phyloP scores from a whole-genome alignment of 2,329 filamentous ascomycete genomes.

The Teratosphaeria zuluensis region DNA sequence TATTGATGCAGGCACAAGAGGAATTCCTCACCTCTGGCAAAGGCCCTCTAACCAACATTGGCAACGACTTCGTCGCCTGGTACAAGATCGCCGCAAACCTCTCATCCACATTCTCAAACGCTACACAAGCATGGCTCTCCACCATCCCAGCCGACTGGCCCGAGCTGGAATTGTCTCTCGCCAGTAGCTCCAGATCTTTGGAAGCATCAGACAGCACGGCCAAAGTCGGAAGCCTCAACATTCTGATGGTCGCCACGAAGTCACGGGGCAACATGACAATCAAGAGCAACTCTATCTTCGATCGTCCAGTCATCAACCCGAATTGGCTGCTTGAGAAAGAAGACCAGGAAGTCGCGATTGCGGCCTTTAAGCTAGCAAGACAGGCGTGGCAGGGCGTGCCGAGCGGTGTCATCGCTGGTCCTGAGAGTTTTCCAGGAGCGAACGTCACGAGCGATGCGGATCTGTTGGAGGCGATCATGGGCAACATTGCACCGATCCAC shows the following conservation, averaged over 20 bases:
- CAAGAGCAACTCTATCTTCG: conserved; percentile 15
- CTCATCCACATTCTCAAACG: conserved; percentile 2
- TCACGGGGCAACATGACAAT: conserved; percentile 30
- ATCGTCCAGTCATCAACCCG: conserved; percentile 26
- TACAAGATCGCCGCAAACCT: conserved; percentile 6
- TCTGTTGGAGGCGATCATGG: conserved; percentile 7
- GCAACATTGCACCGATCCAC: conserved; percentile 5
- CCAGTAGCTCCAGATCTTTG: neutral
- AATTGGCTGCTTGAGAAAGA: conserved; percentile 27
- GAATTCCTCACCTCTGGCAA: conserved; percentile 10
- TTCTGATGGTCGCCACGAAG: conserved; percentile 23
- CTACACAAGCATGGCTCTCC: neutral
- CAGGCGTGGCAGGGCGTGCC: neutral
- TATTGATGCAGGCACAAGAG: conserved; percentile 2
- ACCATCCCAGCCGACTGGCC: conserved; percentile 26
- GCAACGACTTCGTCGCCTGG: conserved; percentile 10
- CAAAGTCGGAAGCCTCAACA: conserved; percentile 25
- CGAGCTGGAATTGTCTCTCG: conserved; percentile 20
- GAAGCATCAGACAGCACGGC: neutral
- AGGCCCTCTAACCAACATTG: conserved; percentile 15
- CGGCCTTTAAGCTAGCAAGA: neutral
- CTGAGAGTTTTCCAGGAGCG: conserved; percentile 5
- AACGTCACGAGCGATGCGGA: conserved; percentile 6
- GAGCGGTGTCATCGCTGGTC: neutral
- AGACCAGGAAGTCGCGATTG: conserved; percentile 26